Evolutionary conservation across 768 basidiomycete species (phyloP).

Genomic region (Royoungia palumana): DNA sequence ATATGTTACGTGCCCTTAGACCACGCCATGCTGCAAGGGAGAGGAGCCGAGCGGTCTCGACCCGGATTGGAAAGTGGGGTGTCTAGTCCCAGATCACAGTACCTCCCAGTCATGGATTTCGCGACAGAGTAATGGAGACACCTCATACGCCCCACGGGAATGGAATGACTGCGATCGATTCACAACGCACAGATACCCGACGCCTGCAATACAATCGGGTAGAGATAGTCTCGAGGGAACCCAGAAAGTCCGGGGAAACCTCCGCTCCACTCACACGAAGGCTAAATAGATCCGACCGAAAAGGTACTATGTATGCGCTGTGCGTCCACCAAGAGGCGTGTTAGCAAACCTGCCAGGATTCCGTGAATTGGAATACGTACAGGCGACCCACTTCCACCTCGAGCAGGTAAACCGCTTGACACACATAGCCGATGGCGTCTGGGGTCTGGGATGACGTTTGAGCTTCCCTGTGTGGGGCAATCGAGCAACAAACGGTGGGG

Average conservation of each 20-base stretch:
- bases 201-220: too few species aligned
- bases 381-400: slow-evolving; percentile 7
- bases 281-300: neutral
- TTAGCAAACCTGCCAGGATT: neutral
- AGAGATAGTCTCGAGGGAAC: too few species aligned
- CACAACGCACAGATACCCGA: too few species aligned
- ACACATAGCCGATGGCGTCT: neutral
- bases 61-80: slow-evolving; percentile 10
- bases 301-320: neutral
- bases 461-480: slow-evolving; percentile 3
- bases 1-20: slow-evolving; percentile 7
- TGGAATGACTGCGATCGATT: too few species aligned
- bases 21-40: neutral
- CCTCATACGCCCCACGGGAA: too few species aligned
- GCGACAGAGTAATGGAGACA: too few species aligned
- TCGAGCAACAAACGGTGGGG: neutral
- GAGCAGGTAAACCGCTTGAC: neutral
- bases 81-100: slow-evolving; percentile 6
- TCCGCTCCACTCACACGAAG: neutral
- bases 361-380: slow-evolving; percentile 3
- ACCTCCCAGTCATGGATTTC: neutral
- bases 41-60: slow-evolving; percentile 7
- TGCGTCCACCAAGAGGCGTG: neutral
- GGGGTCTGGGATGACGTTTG: neutral
- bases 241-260: too few species aligned